phyloP scores from a whole-genome alignment of 108 stramenopile genomes.

The Fragilaria crotonensis region DNA sequence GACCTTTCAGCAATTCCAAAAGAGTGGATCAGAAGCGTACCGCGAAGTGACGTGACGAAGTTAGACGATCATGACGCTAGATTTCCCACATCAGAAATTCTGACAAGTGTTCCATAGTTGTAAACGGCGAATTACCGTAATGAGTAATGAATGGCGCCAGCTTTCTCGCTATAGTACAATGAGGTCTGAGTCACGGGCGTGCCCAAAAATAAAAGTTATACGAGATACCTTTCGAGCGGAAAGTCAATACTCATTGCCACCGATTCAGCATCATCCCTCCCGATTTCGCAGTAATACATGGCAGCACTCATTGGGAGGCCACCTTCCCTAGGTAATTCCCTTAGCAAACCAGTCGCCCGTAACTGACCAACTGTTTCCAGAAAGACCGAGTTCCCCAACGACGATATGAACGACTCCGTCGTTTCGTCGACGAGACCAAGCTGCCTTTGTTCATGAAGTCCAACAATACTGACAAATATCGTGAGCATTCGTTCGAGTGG shows the following conservation, averaged over 20 bases:
- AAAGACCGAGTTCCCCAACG: constrained; percentile 18
- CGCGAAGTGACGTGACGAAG: too few relatives aligned
- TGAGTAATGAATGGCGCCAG: too few relatives aligned
- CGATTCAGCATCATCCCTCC: constrained; percentile 23
- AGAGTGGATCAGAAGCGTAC: too few relatives aligned
- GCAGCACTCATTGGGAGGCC: constrained; percentile 6
- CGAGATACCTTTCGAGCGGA: constrained; percentile 35
- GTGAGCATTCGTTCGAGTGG: constrained; percentile 60
- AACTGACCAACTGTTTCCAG: constrained; percentile 25
- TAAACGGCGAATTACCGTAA: too few relatives aligned
- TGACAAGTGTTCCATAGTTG: too few relatives aligned
- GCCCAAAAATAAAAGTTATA: too few relatives aligned
- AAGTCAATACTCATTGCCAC: constrained; percentile 34
- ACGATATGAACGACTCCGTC: neutral
- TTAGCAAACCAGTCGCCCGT: constrained; percentile 23
- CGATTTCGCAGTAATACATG: constrained; percentile 27
- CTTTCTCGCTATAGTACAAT: too few relatives aligned
- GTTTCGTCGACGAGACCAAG: constrained; percentile 2
- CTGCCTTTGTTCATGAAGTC: constrained; percentile 18
- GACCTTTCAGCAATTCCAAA: too few relatives aligned
- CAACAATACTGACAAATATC: constrained; percentile 53
- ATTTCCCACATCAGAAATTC: too few relatives aligned
- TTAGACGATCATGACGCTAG: too few relatives aligned
- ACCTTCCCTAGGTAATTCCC: constrained; percentile 12
- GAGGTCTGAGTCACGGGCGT: too few relatives aligned